Evolutionary conservation across 805 yeast genomes (phyloP).

Genomic region (Candida jianshihensis): DNA sequence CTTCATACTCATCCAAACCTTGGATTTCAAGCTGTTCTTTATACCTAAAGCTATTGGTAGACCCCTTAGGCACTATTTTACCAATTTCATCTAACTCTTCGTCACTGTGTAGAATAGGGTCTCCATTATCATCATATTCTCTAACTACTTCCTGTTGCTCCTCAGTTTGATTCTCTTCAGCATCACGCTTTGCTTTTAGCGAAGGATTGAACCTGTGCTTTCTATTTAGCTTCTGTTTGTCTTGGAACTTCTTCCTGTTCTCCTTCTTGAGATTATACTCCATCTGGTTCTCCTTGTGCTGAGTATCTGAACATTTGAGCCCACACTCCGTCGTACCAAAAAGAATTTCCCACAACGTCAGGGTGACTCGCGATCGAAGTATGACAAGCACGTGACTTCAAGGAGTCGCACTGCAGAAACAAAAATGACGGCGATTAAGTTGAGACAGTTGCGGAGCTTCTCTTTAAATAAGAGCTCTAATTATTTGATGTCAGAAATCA

Average conservation of each 20-base stretch:
- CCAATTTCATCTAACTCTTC: constrained; percentile 11
- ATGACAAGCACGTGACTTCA: too few species aligned
- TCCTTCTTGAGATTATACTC: constrained; percentile 28
- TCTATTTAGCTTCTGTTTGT: constrained; percentile 30
- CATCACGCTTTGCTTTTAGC: constrained; percentile 22
- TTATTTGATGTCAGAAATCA: background rate
- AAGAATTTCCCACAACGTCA: too few species aligned
- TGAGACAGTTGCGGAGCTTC: too few species aligned
- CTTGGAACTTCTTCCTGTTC: constrained; percentile 35
- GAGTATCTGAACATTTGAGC: too few species aligned
- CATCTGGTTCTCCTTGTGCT: constrained; percentile 8
- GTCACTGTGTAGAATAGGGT: constrained; percentile 10
- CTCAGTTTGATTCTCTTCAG: constrained; percentile 6
- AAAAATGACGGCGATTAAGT: too few species aligned
- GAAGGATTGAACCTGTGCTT: constrained; percentile 29
- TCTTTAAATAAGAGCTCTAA: too few species aligned
- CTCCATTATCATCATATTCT: constrained; percentile 11
- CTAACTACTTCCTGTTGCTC: constrained; percentile 12
- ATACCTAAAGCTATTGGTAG: constrained; percentile 19
- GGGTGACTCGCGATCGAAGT: too few species aligned
- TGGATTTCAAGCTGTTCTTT: constrained; percentile 18
- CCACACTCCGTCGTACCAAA: too few species aligned
- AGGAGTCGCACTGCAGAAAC: too few species aligned
- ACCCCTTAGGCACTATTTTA: constrained; percentile 5
- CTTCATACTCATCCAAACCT: constrained; percentile 9